Evolutionary conservation across 345 rosid species (phyloP), one percentile per base, ranked within the genome.

Genomic region (Eucalyptus melliodora): DNA sequence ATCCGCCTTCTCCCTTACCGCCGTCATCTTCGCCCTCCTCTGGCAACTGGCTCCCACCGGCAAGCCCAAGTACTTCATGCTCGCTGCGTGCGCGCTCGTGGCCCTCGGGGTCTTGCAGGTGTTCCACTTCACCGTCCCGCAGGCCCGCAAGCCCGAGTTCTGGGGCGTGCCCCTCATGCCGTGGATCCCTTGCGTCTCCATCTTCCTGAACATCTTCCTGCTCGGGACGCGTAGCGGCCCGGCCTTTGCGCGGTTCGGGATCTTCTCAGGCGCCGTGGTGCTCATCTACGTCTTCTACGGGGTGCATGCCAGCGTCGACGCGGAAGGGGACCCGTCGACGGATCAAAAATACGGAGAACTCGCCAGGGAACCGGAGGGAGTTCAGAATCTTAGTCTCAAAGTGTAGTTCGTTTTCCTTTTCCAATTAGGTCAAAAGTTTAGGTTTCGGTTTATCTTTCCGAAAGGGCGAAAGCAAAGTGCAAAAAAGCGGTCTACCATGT

Each of bases 131-230:
- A 87, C 86, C 81, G 97, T 96, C 85, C 97, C 95, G 16, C 98
- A 96, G 69, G 97, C 92, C 10, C 90, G 94, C 62, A 94, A 92
- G 72, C 99, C 99, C 0, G 97, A 97, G 91, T 93, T 97, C 56
- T 97, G 99, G 99, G 97, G 97, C 8, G 96, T 97, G 69, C 98
- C 99, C 0, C 91, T 95, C 86, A 97, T 97, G 99, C 99, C 99
- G 4, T 95, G 96, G 98, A 93, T 95, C 50, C 99, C 99, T 1
- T 94, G 96, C 49, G 89, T 92, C 23, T 97, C 99, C 21, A 95
- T 97, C 91, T 97, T 95, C 91, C 89, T 97, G 92, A 95, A 97
- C 92, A 94, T 97, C 31, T 97, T 97, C 90, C 90, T 97, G 88
- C 88, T 97, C 47, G 99, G 99, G 81, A 93, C 96, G 81, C 93